A percentile compares a stretch with the other conserved stretches of the same genome.
phyloP scores from a whole-genome alignment of 176 grass and related monocot genomes.

The Carex littledalei region DNA sequence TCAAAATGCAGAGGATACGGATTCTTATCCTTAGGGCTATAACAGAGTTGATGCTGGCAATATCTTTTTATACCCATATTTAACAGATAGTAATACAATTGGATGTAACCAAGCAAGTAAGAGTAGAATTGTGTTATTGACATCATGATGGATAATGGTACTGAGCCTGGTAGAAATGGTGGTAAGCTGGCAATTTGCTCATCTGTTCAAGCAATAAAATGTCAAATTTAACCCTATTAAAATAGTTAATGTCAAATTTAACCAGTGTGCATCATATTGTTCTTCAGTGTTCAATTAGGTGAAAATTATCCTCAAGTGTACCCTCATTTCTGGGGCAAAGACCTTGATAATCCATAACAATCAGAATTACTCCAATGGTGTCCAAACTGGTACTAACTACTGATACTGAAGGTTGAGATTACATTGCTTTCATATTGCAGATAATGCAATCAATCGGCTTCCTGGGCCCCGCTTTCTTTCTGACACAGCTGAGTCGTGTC shows the following conservation, averaged over 20 bases:
- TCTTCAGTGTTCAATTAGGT: neutral
- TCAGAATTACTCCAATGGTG: neutral
- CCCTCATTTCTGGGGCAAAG: neutral
- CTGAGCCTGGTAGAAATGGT: neutral
- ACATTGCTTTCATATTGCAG: conserved; percentile 23
- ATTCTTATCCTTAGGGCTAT: neutral
- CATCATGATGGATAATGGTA: neutral
- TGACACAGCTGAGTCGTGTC: conserved; percentile 66
- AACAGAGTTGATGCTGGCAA: neutral
- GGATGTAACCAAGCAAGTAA: neutral
- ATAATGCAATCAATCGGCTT: conserved; percentile 99
- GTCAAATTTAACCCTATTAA: neutral
- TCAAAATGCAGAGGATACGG: no score
- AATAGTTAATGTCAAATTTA: neutral
- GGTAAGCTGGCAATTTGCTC: neutral
- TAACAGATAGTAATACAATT: neutral
- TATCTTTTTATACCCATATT: neutral
- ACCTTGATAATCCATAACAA: neutral
- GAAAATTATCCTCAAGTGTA: neutral
- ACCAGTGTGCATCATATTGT: neutral
- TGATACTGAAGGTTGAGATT: neutral
- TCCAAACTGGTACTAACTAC: neutral
- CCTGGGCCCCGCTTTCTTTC: conserved; percentile 83
- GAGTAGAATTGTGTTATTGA: neutral
- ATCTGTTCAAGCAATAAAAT: neutral